Evolutionary conservation across 75 land plant genomes (phyloP), one percentile per base, ranked within the genome.

Genomic region (Ceratopteris richardii): DNA sequence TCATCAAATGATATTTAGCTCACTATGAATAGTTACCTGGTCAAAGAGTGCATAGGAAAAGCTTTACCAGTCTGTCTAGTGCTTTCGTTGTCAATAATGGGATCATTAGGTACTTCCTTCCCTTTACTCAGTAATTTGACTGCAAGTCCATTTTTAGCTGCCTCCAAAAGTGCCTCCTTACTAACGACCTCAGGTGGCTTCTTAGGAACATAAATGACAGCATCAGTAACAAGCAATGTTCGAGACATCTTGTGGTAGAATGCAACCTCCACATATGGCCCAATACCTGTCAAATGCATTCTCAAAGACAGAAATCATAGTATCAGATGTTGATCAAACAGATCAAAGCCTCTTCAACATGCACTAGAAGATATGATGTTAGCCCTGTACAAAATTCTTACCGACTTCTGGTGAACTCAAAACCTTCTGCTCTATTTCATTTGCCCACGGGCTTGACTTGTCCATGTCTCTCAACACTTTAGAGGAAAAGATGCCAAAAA

Each of bases 241-340:
- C 81, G 66, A 54, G 95, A 85, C 18, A 67, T 67, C 59, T 86
- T 89, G 57, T 88, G 98, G 54, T 76, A 94, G 44, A 94, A 94
- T 25, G 98, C 98, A 16, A 94, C 98, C 77, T 94, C 98, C 29
- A 94, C 96, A 77, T 94, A 94, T 22, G 98, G 98, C 11, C 98
- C 98, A 64, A 94, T 81, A 20, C 97, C 97, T 92, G 69, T 66
- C 50, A 57, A 66, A 5, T n/a, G n/a, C n/a, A n/a, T n/a, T n/a
- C n/a, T n/a, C n/a, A n/a, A n/a, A n/a, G n/a, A n/a, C n/a, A n/a
- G n/a, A n/a, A n/a, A n/a, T n/a, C n/a, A n/a, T n/a, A n/a, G n/a
- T n/a, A n/a, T n/a, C n/a, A n/a, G n/a, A n/a, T n/a, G n/a, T n/a
- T n/a, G n/a, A n/a, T n/a, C n/a, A n/a, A n/a, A n/a, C n/a, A n/a